Evolutionary conservation across 495 filamentous ascomycete genomes (phyloP), one percentile per base, ranked within the genome.

Genomic region (Endocarpon pusillum): DNA sequence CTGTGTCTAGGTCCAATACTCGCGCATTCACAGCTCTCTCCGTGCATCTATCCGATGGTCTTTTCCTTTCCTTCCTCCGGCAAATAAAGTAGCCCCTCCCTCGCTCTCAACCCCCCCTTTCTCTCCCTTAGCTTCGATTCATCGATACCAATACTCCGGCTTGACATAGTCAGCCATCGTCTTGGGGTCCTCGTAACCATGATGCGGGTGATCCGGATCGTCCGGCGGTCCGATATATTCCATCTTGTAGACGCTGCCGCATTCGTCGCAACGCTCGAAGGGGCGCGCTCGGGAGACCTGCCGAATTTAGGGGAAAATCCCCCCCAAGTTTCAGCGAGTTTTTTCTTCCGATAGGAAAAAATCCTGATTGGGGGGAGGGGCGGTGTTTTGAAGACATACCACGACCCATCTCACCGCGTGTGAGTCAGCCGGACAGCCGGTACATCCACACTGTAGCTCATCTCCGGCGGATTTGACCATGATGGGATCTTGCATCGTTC

Each of bases 361-460:
- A 38, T 16, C n/a, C 33, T 12, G 34, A 11, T 2, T 19, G 7
- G 21, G 14, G n/a, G 5, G 24, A 19, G 8, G 34, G 18, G 34
- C 4, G 1, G n/a, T 19, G n/a, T n/a, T n/a, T n/a, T n/a, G n/a
- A 19, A 14, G 21, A 61, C 78, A 40, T 73, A 94, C 81, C 20
- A 74, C 77, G 42, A 94, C 68, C 89, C 89, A 97, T 60, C 74
- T 73, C 41, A 81, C 78, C 47, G 64, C 59, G 68, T 97, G 89
- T 21, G 81, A 86, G 66, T 96, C 91, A 46, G 66, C 87, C 20
- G 89, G 89, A 56, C 45, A 80, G 47, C 89, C 89, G 44, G 89
- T 96, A 75, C 89, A 97, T 52, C 89, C 89, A 52, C 78, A 73
- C 60, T 86, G 92, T 61, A 93, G 86, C 70, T 97, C 91, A 39